Conservation (phyloP, 495 filamentous ascomycete genomes). For the Neurospora hispaniola region DNA sequence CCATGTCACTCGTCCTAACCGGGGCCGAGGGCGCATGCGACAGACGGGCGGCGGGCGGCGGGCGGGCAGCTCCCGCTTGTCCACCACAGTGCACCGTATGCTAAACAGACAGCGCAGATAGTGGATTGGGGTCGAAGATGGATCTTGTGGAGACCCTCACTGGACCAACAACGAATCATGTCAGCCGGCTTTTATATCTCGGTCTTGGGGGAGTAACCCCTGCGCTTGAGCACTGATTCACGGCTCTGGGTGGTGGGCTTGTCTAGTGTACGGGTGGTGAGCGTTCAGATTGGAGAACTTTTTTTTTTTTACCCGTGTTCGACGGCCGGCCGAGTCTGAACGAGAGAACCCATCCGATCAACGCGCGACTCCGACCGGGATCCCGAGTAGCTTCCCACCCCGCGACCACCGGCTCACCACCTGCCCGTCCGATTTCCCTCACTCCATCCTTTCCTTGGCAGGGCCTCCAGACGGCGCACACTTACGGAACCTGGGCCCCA, state of each 20-base stretch:
- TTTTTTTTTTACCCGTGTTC: slow-evolving; percentile 19
- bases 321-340: slow-evolving; percentile 7
- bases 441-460: background rate
- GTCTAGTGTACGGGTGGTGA: background rate
- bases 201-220: slow-evolving; percentile 9
- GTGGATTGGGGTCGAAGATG: background rate
- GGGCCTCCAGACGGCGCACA: background rate
- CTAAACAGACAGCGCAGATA: background rate
- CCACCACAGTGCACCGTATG: background rate
- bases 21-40: background rate
- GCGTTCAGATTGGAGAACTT: slow-evolving; percentile 21
- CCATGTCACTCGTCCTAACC: background rate
- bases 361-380: background rate
- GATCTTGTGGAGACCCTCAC: background rate
- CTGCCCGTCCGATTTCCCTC: slow-evolving; percentile 3
- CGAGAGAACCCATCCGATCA: background rate
- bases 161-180: slow-evolving; percentile 6
- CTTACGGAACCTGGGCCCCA: background rate
- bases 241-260: background rate
- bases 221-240: slow-evolving; percentile 6
- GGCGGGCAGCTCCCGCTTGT: background rate
- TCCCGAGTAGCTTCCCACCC: background rate
- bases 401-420: background rate
- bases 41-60: background rate
- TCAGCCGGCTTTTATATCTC: slow-evolving; percentile 10